phyloP scores from a whole-genome alignment of 1,284 basidiomycete species.

The Malassezia dermatis region DNA sequence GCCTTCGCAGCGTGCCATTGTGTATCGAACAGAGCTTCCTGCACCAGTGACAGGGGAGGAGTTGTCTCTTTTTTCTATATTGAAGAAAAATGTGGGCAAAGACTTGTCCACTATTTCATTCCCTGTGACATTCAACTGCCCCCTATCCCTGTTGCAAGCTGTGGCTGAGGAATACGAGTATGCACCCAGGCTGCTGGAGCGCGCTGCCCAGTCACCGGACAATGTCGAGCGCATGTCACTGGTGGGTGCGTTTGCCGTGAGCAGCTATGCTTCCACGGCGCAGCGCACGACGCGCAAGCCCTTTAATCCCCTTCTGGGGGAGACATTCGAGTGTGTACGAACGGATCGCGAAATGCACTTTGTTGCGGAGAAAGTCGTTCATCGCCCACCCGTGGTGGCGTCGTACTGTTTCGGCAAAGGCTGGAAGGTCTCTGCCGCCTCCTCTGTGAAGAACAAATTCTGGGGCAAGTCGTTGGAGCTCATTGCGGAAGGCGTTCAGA shows the following conservation, averaged over 20 bases:
- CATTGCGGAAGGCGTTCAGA: constrained; percentile 34
- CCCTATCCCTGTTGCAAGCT: constrained; percentile 43
- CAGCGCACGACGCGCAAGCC: constrained; percentile 44
- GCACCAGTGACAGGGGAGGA: constrained; percentile 59
- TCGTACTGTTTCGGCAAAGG: constrained; percentile 41
- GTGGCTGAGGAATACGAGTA: constrained; percentile 47
- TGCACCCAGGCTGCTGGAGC: constrained; percentile 40
- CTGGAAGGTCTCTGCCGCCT: constrained; percentile 36
- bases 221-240: constrained; percentile 38
- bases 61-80: constrained; percentile 69
- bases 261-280: constrained; percentile 41
- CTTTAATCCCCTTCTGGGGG: constrained; percentile 46
- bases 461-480: constrained; percentile 47
- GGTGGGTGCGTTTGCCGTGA: constrained; percentile 41
- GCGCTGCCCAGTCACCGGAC: constrained; percentile 31
- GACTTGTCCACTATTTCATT: constrained; percentile 47
- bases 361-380: constrained; percentile 46
- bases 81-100: constrained; percentile 71
- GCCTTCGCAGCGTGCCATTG: constrained; percentile 8
- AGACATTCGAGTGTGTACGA: constrained; percentile 45
- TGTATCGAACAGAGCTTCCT: constrained; percentile 54
- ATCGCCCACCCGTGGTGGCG: constrained; percentile 43
- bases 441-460: constrained; percentile 47
- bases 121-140: constrained; percentile 48
- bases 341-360: constrained; percentile 38